Evolutionary conservation across 2,329 filamentous ascomycete species (phyloP).

Genomic region (Talaromyces islandicus): DNA sequence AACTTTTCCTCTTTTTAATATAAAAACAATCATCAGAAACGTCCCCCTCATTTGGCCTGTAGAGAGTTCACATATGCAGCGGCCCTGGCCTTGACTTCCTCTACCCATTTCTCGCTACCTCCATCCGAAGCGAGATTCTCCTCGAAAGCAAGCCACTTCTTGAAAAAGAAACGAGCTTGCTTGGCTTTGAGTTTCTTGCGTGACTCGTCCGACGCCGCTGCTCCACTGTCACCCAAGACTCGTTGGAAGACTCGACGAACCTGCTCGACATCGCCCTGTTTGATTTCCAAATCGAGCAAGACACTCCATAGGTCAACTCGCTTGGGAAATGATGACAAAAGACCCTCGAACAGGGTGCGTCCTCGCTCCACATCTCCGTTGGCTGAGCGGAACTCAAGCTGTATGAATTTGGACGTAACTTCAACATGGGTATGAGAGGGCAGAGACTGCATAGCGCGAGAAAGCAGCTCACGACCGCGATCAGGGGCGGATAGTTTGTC

Average conservation of each 20-base stretch:
- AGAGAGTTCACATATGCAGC: conserved; percentile 59
- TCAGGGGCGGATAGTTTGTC: conserved; percentile 63
- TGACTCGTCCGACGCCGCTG: conserved; percentile 35
- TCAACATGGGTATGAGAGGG: conserved; percentile 62
- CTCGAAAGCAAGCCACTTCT: conserved; percentile 88
- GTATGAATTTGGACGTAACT: conserved; percentile 80
- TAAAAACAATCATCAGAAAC: conserved; percentile 4
- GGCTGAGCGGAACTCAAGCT: conserved; percentile 80
- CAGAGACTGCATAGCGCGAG: conserved; percentile 79
- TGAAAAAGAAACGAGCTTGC: conserved; percentile 82
- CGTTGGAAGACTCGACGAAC: conserved; percentile 78
- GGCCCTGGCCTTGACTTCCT: conserved; percentile 65
- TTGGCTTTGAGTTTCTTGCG: conserved; percentile 69
- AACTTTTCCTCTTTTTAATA: not conserved
- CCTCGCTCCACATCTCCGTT: conserved; percentile 84
- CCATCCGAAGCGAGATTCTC: conserved; percentile 47
- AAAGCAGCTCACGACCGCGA: conserved; percentile 70
- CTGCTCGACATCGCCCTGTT: conserved; percentile 53
- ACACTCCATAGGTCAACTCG: conserved; percentile 91
- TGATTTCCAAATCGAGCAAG: conserved; percentile 77
- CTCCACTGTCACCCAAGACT: conserved; percentile 47
- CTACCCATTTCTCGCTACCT: conserved; percentile 63
- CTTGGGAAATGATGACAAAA: conserved; percentile 80
- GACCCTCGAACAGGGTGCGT: conserved; percentile 86
- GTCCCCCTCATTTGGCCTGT: conserved; percentile 22